A percentile compares a stretch with the other conserved stretches of the same genome.
Conservation (phyloP, 2,329 filamentous ascomycete species). For the Microsporum canis region DNA sequence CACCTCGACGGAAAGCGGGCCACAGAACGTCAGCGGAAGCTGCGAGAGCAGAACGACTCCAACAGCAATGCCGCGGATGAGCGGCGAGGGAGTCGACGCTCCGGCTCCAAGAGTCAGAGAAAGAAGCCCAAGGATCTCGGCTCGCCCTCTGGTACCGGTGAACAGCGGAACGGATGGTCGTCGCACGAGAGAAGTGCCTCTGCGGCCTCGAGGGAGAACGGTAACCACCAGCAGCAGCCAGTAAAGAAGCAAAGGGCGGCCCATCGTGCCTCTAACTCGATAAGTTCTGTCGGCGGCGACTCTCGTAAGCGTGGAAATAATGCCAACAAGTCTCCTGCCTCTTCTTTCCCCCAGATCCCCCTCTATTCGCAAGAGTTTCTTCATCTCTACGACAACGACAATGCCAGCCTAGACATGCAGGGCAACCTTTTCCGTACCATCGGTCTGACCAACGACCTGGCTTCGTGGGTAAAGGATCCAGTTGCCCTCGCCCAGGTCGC, state of each 20-base stretch:
- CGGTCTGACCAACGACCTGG: conserved; percentile 60
- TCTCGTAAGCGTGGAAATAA: conserved; percentile 55
- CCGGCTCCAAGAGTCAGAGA: conserved; percentile 69
- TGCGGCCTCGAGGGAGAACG: conserved; percentile 35
- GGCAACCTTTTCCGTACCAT: conserved; percentile 72
- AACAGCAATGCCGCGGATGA: conserved; percentile 22
- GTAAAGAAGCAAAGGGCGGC: conserved; percentile 66
- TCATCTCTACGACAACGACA: conserved; percentile 56
- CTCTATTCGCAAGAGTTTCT: conserved; percentile 66
- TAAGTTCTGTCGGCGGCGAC: conserved; percentile 52
- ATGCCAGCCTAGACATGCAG: conserved; percentile 46
- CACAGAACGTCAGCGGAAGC: conserved; percentile 56
- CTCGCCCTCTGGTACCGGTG: conserved; percentile 27
- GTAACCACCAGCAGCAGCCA: conserved; percentile 40
- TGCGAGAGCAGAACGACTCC: conserved; percentile 48
- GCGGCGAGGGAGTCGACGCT: conserved; percentile 63
- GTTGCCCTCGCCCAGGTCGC: conserved; percentile 57
- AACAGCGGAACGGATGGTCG: conserved; percentile 56
- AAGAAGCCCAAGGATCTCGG: conserved; percentile 57
- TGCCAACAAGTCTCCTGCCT: conserved; percentile 52
- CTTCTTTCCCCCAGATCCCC: conserved; percentile 50
- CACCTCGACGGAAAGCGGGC: conserved; percentile 62
- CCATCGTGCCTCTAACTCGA: conserved; percentile 67
- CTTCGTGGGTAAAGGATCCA: conserved; percentile 66
- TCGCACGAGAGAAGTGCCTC: conserved; percentile 48